phyloP scores from a whole-genome alignment of 306 rosid genomes.

The Pueraria montana region DNA sequence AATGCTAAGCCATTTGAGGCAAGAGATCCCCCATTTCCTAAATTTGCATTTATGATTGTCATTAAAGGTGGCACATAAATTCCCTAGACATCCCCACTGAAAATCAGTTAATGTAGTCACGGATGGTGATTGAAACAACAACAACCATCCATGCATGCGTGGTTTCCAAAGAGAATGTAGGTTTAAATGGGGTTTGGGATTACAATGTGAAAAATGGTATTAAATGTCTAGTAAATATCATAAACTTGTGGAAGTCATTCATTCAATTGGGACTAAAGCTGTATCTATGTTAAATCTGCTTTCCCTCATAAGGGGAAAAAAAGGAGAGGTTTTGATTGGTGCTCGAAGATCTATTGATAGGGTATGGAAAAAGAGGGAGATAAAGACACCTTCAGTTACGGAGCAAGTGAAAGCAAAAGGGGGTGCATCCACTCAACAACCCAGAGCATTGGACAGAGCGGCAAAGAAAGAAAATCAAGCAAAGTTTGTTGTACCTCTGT shows the following conservation, averaged over 20 bases:
- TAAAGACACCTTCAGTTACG: constrained; percentile 65
- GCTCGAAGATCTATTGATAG: constrained; percentile 53
- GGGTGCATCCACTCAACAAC: constrained; percentile 49
- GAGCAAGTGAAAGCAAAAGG: constrained; percentile 61
- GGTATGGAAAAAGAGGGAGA: constrained; percentile 64
- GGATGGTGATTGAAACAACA: constrained; percentile 40
- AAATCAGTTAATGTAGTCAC: constrained; percentile 44
- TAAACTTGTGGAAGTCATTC: constrained; percentile 53
- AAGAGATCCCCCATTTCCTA: constrained; percentile 55
- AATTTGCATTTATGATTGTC: constrained; percentile 54
- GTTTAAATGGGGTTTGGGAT: constrained; percentile 42
- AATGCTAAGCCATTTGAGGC: constrained; percentile 51
- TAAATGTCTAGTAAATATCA: constrained; percentile 41
- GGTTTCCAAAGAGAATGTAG: constrained; percentile 50
- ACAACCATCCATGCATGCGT: constrained; percentile 7
- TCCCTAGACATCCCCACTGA: constrained; percentile 59
- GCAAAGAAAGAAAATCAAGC: constrained; percentile 28
- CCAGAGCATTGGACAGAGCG: constrained; percentile 22
- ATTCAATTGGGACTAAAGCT: constrained; percentile 52
- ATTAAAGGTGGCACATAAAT: constrained; percentile 54
- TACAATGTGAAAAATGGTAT: constrained; percentile 21
- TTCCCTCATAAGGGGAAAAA: constrained; percentile 42
- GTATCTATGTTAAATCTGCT: constrained; percentile 48
- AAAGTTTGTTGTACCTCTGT: constrained; percentile 37
- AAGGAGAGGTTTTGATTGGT: constrained; percentile 64